Base-by-base conservation (phyloP, 2,329 filamentous ascomycete genomes). In the Cladosporium sp. region DNA sequence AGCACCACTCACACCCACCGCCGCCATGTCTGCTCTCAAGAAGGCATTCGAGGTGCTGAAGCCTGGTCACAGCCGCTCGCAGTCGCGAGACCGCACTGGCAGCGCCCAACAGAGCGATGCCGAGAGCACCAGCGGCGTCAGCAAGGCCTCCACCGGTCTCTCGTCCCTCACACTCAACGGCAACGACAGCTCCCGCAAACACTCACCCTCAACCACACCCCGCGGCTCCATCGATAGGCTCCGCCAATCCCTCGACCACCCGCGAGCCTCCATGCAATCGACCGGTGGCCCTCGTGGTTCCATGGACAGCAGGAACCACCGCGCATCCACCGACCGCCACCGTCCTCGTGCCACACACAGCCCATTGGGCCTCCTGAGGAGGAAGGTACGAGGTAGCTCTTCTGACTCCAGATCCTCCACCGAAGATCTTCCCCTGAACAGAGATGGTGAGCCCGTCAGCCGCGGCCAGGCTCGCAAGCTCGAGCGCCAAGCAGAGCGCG, bases 401-500 rank as follows among this genome's bases (percentile, higher is more conserved):
- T 67, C 68, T 42, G 66, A 66, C 52, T 71, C 69, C 4, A 65
- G 66, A 52, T 71, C 69, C 19, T 69, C 67, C 19, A 71, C 68
- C 35, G 69, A 71, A 60, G 70, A 71, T 52, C 57, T 70, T 24
- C 76, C 77, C 17, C 70, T 80, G 62, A 80, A 80, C 67, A 71
- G 77, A 45, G 75, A 79, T 22, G 78, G 77, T 54, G 77, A 80
- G 66, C 72, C 72, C 47, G 74, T 79, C 73, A 79, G 76, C 61
- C 73, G 73, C 58, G 77, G 78, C 61, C 78, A 80, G 68, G 68
- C 73, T 61, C 75, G 76, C 53, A 80, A 80, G 70, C 72, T 77
- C 59, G 75, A 78, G 65, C 72, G 69, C 58, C 72, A 75, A 59
- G 74, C 71, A 3, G 72, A 75, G 58, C 71, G 73, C 59, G 78